phyloP scores from a whole-genome alignment of 2,329 filamentous ascomycete species.

The Orbilia blumenaviensis region DNA sequence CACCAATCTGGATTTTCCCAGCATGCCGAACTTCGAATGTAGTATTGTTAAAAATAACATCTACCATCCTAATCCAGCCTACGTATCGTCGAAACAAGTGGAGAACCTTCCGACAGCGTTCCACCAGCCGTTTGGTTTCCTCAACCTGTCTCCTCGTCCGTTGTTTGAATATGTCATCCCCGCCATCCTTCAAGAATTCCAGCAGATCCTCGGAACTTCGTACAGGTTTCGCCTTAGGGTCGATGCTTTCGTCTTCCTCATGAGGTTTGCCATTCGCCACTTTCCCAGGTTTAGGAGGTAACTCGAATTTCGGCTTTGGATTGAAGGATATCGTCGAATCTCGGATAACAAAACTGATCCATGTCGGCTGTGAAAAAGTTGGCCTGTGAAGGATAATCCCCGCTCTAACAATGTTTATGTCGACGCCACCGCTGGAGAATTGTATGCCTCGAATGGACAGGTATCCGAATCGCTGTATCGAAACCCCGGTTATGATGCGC shows the following conservation, averaged over 20 bases:
- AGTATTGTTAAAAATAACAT: slow-evolving; percentile 84
- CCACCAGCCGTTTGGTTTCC: slow-evolving; percentile 53
- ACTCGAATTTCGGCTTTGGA: slow-evolving; percentile 55
- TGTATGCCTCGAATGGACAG: slow-evolving; percentile 89
- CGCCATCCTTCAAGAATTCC: slow-evolving; percentile 52
- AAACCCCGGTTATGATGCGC: slow-evolving; percentile 90
- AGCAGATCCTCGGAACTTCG: slow-evolving; percentile 55
- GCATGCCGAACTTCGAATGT: slow-evolving; percentile 80
- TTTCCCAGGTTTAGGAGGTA: slow-evolving; percentile 51
- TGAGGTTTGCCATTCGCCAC: slow-evolving; percentile 52
- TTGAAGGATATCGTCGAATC: slow-evolving; percentile 88
- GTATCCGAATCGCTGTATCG: slow-evolving; percentile 93
- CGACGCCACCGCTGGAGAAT: slow-evolving; percentile 87
- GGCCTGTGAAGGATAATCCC: slow-evolving; percentile 89
- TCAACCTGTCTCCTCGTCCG: slow-evolving; percentile 57
- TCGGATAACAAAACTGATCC: slow-evolving; percentile 87
- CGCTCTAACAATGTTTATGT: slow-evolving; percentile 86
- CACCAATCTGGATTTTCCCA: slow-evolving; percentile 84
- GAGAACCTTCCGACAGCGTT: slow-evolving; percentile 49
- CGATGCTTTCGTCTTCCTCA: slow-evolving; percentile 55
- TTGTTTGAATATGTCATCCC: slow-evolving; percentile 48
- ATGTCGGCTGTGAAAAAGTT: slow-evolving; percentile 96
- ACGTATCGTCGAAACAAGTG: slow-evolving; percentile 87
- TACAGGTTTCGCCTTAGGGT: slow-evolving; percentile 25
- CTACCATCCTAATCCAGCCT: slow-evolving; percentile 86